Percentiles rank a stretch among this genome's conserved stretches.
These are phyloP conservation scores for Diaporthe sp. DNA, from an alignment of 2,329 filamentous ascomycete species.

Conservation along the genomic window DNA sequence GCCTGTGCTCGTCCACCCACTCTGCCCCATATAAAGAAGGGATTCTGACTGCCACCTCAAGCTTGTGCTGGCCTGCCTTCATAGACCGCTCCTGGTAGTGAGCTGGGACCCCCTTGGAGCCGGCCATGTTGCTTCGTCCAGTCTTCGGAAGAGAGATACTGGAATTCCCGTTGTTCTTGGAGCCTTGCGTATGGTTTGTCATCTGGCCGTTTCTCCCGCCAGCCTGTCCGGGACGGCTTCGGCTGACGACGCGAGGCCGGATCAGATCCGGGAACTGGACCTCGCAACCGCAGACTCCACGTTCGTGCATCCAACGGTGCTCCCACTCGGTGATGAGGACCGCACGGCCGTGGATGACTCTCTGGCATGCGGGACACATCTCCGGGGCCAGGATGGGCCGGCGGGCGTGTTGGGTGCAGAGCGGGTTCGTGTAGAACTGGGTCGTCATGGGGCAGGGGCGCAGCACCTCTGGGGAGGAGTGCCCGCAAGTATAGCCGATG, in stretches of 20 bases:
- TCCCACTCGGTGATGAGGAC: constrained; percentile 56
- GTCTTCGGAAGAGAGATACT: neutral
- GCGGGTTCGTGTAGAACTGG: constrained; percentile 49
- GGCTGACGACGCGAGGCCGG: constrained; percentile 49
- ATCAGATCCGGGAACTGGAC: constrained; percentile 53
- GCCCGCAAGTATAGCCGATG: constrained; percentile 61
- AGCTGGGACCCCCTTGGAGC: constrained; percentile 34
- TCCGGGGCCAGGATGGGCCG: constrained; percentile 48
- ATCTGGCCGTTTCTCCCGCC: neutral
- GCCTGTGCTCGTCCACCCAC: constrained; percentile 55
- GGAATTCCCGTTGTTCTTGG: neutral
- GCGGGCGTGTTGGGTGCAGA: constrained; percentile 48
- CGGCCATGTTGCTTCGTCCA: neutral
- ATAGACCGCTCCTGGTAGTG: constrained; percentile 39
- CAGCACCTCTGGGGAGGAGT: constrained; percentile 55
- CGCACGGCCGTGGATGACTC: constrained; percentile 54
- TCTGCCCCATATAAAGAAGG: constrained; percentile 55
- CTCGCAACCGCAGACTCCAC: constrained; percentile 55
- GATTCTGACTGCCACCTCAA: constrained; percentile 48
- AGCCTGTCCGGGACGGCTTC: neutral
- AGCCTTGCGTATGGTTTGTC: neutral
- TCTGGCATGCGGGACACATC: constrained; percentile 55
- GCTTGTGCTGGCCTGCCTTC: constrained; percentile 35
- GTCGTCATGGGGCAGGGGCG: constrained; percentile 59
- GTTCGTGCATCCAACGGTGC: constrained; percentile 59